A percentile compares a stretch with the other conserved stretches of the same genome.
Evolutionary conservation across 2,329 filamentous ascomycete genomes (phyloP).

Genomic region (Penicillium sp.): DNA sequence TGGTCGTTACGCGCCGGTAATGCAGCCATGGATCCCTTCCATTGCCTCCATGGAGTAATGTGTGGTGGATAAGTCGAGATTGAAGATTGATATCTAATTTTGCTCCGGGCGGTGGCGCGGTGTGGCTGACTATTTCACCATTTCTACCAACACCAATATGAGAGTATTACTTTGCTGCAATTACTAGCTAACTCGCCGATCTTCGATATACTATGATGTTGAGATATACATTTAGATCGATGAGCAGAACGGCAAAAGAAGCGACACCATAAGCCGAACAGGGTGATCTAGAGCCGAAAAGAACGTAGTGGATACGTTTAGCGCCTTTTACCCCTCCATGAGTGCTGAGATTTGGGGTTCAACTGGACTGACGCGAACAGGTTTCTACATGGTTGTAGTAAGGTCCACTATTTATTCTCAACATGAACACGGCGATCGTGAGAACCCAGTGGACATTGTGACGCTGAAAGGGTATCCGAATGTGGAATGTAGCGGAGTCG

Average conservation of each 20-base stretch:
- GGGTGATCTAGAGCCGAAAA: no score
- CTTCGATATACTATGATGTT: no score
- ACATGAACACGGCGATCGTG: no score
- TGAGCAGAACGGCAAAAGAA: no score
- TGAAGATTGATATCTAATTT: not conserved
- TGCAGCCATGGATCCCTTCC: slow-evolving; percentile 15
- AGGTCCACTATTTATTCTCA: no score
- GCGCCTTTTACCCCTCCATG: not conserved
- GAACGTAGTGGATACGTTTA: not conserved
- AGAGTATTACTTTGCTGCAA: no score
- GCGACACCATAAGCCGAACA: no score
- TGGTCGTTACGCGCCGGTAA: slow-evolving; percentile 49
- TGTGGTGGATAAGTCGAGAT: not conserved
- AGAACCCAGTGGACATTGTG: not conserved
- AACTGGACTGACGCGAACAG: no score
- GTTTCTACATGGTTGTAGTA: no score
- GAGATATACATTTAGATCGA: no score
- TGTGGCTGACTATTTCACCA: not conserved
- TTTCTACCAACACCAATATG: not conserved
- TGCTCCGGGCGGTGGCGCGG: not conserved
- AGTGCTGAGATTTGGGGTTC: no score
- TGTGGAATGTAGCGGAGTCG: not conserved
- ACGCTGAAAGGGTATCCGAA: not conserved
- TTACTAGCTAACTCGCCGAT: no score
- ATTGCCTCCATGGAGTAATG: slow-evolving; percentile 7